phyloP scores from a whole-genome alignment of 2,329 filamentous ascomycete species.

The Corniculantispora saksenae region DNA sequence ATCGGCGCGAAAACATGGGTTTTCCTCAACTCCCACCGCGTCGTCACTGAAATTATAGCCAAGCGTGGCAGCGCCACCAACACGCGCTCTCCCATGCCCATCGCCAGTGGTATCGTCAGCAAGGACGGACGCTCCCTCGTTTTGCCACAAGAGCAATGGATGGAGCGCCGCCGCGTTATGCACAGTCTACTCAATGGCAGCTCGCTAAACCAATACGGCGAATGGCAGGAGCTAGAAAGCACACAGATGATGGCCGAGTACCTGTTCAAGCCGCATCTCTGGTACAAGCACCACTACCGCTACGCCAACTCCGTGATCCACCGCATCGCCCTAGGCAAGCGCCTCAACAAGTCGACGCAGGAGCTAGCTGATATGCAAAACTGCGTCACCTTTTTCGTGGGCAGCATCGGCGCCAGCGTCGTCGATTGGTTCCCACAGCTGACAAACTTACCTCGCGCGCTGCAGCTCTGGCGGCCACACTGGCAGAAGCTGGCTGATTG shows the following conservation, averaged over 20 bases:
- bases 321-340: conserved; percentile 36
- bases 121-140: conserved; percentile 34
- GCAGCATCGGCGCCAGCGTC: conserved; percentile 35
- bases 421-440: conserved; percentile 42
- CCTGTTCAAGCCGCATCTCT: conserved; percentile 30
- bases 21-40: conserved; percentile 42
- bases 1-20: conserved; percentile 42
- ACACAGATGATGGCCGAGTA: conserved; percentile 34
- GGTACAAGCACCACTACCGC: conserved; percentile 43
- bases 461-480: conserved; percentile 36
- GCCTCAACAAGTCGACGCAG: conserved; percentile 31
- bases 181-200: conserved; percentile 40
- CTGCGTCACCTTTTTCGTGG: conserved; percentile 37
- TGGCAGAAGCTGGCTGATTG: conserved; percentile 36
- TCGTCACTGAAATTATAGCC: conserved; percentile 39
- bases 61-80: conserved; percentile 37
- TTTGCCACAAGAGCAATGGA: conserved; percentile 35
- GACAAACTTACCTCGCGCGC: conserved; percentile 29
- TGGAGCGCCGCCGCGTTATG: conserved; percentile 39
- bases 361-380: conserved; percentile 40
- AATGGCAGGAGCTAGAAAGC: conserved; percentile 39
- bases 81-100: conserved; percentile 23
- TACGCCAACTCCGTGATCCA: conserved; percentile 41
- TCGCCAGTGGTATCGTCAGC: conserved; percentile 40
- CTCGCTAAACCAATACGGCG: conserved; percentile 33